A percentile compares a stretch with the other conserved stretches of the same genome.
phyloP scores from a whole-genome alignment of 768 basidiomycete genomes.

The Boletus insuetus region DNA sequence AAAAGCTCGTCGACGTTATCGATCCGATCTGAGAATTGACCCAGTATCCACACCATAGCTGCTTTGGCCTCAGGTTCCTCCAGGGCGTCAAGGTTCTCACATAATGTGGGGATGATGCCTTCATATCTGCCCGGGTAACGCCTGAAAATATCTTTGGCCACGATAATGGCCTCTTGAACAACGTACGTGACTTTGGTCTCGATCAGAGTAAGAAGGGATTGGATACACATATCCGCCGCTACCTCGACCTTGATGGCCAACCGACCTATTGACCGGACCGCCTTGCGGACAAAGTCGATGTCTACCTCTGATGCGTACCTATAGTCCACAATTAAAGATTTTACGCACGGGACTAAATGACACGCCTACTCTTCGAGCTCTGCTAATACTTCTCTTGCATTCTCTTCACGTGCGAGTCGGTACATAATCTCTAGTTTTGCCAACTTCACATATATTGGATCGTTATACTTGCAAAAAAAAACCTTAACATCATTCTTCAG shows the following conservation, averaged over 20 bases:
- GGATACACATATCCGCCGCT: slow-evolving; percentile 88
- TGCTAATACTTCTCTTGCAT: slow-evolving; percentile 87
- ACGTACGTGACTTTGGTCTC: slow-evolving; percentile 95
- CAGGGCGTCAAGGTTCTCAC: slow-evolving; percentile 85
- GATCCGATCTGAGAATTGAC: slow-evolving; percentile 93
- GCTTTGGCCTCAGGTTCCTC: slow-evolving; percentile 98
- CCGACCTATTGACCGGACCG: slow-evolving; percentile 94
- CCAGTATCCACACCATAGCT: slow-evolving; percentile 97
- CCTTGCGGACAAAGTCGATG: slow-evolving; percentile 96
- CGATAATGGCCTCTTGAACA: slow-evolving; percentile 95
- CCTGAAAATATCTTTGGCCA: slow-evolving; percentile 97
- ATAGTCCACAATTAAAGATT: background rate
- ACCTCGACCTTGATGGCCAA: slow-evolving; percentile 95
- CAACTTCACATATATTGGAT: slow-evolving; percentile 97
- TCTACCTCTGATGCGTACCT: slow-evolving; percentile 99
- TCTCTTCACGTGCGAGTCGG: slow-evolving; percentile 91
- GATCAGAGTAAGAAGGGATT: slow-evolving; percentile 80
- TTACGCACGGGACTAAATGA: background rate
- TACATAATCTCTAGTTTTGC: slow-evolving; percentile 99
- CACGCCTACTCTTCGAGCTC: slow-evolving; percentile 85
- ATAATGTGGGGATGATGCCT: slow-evolving; percentile 90
- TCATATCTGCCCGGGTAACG: slow-evolving; percentile 97
- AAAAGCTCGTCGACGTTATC: slow-evolving; percentile 94
- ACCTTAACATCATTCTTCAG: slow-evolving; percentile 97
- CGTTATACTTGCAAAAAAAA: slow-evolving; percentile 99